Percentiles rank a stretch among this genome's conserved stretches.
Evolutionary conservation across 148 eudicot species (phyloP).

Genomic region (Dianthus caryophyllus): DNA sequence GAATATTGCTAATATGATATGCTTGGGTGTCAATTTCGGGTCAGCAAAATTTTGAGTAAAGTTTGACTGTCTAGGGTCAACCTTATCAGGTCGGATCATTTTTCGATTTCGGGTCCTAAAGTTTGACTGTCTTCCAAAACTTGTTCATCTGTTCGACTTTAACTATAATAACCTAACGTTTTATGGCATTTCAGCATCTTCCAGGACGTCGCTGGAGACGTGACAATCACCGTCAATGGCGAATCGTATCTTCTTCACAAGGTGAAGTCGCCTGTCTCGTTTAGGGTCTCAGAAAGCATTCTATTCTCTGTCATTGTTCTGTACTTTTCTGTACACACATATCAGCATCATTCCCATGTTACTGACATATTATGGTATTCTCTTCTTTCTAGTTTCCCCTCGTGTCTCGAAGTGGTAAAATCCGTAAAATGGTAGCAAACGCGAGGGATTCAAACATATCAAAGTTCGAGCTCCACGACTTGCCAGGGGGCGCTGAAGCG

Average conservation of each 20-base stretch:
- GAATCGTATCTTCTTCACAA: slow-evolving; percentile 69
- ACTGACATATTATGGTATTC: slow-evolving; percentile 11
- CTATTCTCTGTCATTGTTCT: neutral
- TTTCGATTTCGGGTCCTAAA: too few relatives aligned
- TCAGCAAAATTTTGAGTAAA: too few relatives aligned
- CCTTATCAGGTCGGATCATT: too few relatives aligned
- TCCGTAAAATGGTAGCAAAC: slow-evolving; percentile 57
- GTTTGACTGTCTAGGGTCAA: too few relatives aligned
- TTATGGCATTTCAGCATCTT: slow-evolving; percentile 49
- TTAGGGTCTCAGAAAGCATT: neutral
- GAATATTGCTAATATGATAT: too few relatives aligned
- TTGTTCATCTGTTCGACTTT: too few relatives aligned
- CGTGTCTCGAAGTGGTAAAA: slow-evolving; percentile 59
- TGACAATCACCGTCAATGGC: slow-evolving; percentile 54
- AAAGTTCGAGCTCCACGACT: slow-evolving; percentile 41
- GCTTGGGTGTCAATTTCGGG: too few relatives aligned
- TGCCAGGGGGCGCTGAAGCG: slow-evolving; percentile 56
- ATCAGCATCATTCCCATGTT: neutral
- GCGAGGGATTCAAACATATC: slow-evolving; percentile 37
- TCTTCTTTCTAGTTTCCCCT: slow-evolving; percentile 51
- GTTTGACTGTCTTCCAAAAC: too few relatives aligned
- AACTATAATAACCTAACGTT: too few relatives aligned
- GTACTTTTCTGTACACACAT: too few relatives aligned
- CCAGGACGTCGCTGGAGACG: slow-evolving; percentile 69
- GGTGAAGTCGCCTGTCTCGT: slow-evolving; percentile 27